A percentile compares a stretch with the other conserved stretches of the same genome.
phyloP scores from a whole-genome alignment of 352 stramenopile species.

The Pythium phragmitis region DNA sequence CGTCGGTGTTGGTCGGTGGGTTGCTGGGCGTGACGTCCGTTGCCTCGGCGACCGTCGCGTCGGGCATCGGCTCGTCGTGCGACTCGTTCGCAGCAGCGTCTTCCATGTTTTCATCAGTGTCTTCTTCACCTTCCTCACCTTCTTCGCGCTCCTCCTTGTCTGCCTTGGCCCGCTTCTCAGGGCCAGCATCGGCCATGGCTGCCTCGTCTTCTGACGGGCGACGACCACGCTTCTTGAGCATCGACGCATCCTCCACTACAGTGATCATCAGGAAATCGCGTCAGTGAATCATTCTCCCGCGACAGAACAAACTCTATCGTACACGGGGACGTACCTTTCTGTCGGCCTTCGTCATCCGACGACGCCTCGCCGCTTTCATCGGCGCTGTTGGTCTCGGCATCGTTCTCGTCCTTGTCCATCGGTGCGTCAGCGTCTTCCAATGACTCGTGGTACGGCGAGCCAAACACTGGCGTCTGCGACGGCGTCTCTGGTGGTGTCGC shows the following conservation, averaged over 20 bases:
- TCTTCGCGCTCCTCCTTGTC: conserved; percentile 29
- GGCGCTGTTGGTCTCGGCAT: conserved; percentile 32
- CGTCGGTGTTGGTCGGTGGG: neutral
- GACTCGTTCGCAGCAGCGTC: conserved; percentile 2
- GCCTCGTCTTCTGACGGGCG: conserved; percentile 33
- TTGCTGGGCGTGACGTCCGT: neutral
- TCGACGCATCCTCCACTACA: conserved; percentile 29
- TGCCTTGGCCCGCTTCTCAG: conserved; percentile 26
- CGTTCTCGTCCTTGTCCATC: conserved; percentile 35
- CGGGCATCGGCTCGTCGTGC: conserved; percentile 5
- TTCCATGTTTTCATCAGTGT: conserved; percentile 10
- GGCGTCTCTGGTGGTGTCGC: conserved; percentile 68
- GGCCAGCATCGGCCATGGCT: neutral
- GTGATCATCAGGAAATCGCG: neutral
- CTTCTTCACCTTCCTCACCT: conserved; percentile 25
- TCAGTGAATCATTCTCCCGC: neutral
- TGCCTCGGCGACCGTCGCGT: neutral
- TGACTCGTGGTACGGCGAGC: conserved; percentile 52
- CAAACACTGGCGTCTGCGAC: conserved; percentile 66
- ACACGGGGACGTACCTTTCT: conserved; percentile 22
- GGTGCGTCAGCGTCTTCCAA: conserved; percentile 44
- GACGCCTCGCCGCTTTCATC: conserved; percentile 44
- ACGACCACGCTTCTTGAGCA: conserved; percentile 58
- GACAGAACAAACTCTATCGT: neutral
- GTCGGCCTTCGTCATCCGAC: conserved; percentile 38